Evolutionary conservation across 2,329 filamentous ascomycete species (phyloP).

Genomic region (Aspergillus udagawae): DNA sequence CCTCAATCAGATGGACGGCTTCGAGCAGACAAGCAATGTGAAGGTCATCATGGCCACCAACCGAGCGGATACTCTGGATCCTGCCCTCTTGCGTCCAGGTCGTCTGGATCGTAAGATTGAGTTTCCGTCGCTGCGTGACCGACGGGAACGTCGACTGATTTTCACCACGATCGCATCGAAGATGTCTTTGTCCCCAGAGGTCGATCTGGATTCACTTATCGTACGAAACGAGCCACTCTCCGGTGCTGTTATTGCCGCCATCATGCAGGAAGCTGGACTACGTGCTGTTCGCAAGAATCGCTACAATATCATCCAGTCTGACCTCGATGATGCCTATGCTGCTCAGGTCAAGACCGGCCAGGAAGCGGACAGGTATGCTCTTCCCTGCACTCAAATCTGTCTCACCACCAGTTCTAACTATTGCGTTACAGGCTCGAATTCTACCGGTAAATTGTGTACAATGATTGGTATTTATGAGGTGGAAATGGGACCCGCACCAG

Average conservation of each 20-base stretch:
- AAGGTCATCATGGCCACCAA: constrained; percentile 99
- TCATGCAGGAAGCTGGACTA: constrained; percentile 98
- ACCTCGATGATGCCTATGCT: constrained; percentile 95
- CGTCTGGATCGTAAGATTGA: constrained; percentile 98
- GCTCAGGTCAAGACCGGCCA: constrained; percentile 86
- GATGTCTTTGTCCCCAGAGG: constrained; percentile 96
- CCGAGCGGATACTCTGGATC: constrained; percentile 93
- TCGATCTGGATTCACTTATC: constrained; percentile 93
- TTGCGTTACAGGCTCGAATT: constrained; percentile 75
- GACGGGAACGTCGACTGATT: constrained; percentile 91
- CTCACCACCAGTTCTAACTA: constrained; percentile 37
- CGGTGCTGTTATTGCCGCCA: constrained; percentile 92
- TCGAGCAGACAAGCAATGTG: constrained; percentile 97
- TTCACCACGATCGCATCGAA: constrained; percentile 95
- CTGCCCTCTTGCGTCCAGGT: constrained; percentile 87
- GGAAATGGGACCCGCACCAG: constrained; percentile 15
- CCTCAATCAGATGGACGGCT: constrained; percentile 99
- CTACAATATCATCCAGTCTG: constrained; percentile 97
- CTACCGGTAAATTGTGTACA: constrained; percentile 57
- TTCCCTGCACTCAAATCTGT: constrained; percentile 7
- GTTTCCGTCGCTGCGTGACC: constrained; percentile 90
- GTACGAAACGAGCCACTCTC: constrained; percentile 94
- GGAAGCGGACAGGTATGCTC: constrained; percentile 57
- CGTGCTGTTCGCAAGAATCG: constrained; percentile 94
- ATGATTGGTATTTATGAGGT: constrained; percentile 3